phyloP scores from a whole-genome alignment of 441 rosid species.

The Corymbia citriodora region DNA sequence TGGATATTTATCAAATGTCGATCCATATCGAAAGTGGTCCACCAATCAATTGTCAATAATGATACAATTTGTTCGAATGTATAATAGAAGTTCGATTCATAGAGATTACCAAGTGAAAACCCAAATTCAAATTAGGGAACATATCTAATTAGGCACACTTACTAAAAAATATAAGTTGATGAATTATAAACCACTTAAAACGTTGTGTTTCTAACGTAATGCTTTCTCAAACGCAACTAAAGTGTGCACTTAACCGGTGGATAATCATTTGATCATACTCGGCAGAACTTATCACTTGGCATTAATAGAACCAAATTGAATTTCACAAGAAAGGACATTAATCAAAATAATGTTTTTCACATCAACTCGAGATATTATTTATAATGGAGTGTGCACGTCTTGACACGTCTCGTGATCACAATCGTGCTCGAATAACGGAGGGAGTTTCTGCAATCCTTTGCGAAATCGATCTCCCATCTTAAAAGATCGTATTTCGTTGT shows the following conservation, averaged over 20 bases:
- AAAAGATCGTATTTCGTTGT: not conserved
- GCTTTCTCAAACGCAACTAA: not conserved
- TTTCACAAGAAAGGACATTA: not conserved
- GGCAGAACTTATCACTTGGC: not conserved
- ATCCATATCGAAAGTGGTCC: not conserved
- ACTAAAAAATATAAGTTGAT: not conserved
- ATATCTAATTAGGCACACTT: not conserved
- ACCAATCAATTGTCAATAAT: not conserved
- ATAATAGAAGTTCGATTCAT: fast-evolving
- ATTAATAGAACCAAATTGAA: not conserved
- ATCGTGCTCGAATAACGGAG: not conserved
- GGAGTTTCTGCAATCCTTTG: not conserved
- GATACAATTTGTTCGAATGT: fast-evolving
- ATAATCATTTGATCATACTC: not conserved
- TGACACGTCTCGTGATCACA: not conserved
- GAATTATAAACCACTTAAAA: not conserved
- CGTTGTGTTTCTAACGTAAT: not conserved
- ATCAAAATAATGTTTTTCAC: not conserved
- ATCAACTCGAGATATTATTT: too few relatives aligned
- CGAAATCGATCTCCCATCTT: not conserved
- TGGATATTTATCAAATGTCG: too few relatives aligned
- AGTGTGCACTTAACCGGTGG: not conserved
- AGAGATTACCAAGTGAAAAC: not conserved
- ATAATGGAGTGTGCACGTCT: not conserved
- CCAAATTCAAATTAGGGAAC: fast-evolving